Evolutionary conservation across 805 yeast genomes (phyloP), one percentile per base, ranked within the genome.

Genomic region (Schwanniomyces vanrijiae): DNA sequence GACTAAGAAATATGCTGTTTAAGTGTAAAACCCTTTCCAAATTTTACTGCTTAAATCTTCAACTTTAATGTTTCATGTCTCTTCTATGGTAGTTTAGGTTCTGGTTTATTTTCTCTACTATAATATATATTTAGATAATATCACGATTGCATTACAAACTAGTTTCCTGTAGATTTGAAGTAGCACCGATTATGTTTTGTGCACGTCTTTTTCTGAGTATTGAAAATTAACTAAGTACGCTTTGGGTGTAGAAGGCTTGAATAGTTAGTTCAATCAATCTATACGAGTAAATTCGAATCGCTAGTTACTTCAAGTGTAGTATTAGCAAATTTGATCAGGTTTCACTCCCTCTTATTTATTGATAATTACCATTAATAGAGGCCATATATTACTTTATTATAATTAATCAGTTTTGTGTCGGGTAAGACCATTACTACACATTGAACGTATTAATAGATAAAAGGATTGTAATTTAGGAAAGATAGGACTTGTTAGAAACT

Each of bases 1-100:
- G 98, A 94, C 99, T 28, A 87, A 92, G 77, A 94, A 94, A 76
- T 94, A 89, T 69, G 99, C 99, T 55, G 91, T 92, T 62, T 90
- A 77, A 48, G 34, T 43, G 42, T 43, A 21, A 24, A 44, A 38
- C 14, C 14, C 18, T 24, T 24, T 9, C n/a, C 26, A 20, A 31
- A 5, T 31, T 5, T 16, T 31, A 42, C 16, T 19, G 10, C 16
- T 31, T 40, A 40, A 31, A 43, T 43, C 37, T 33, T 26, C 24
- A 13, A 33, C 34, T 43, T 29, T 37, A 43, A 37, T 37, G 33
- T 43, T 21, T 26, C 24, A 34, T 43, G 42, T 25, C 28, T 20
- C 26, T 35, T 26, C 24, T 20, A 14, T 44, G 49, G 41, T 33
- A 19, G 43, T 47, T 42, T 34, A 34, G 43, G 40, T 39, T 45